Evolutionary conservation across 2,329 filamentous ascomycete genomes (phyloP), one percentile per base, ranked within the genome.

Genomic region (Alternaria gaisen): DNA sequence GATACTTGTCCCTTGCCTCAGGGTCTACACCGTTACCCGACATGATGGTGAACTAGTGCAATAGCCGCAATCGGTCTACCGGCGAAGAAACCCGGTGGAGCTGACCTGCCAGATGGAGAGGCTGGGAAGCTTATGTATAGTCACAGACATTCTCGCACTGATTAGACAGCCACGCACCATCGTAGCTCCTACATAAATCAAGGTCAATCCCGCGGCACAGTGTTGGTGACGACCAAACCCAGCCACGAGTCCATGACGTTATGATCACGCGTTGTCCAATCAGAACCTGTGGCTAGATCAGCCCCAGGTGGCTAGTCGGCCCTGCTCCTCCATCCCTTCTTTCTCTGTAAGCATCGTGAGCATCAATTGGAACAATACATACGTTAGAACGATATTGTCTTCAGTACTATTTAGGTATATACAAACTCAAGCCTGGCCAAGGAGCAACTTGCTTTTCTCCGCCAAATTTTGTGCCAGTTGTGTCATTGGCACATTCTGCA

Each of bases 1-100:
- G 72, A 54, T 80, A 80, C 53, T 78, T 78, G 57, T 78, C 74
- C 30, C 71, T 68, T 46, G 70, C 72, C 18, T 68, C 65, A 32
- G 75, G 73, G 28, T 77, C 75, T 11, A 77, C 68, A 3, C 68
- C 66, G 24, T 53, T 63, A 40, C 63, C 50, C 20, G 63, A 51
- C 56, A 60, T 63, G 38, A 8, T 22, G 28, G 22, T 42, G 24
- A 34, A 51, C 40, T 53, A 30, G 11, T 12, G 20, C 4, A 30
- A 22, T 40, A 20, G 34, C 22, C 1, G 5, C 30, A 20, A 36
- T 11, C 28, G 24, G 58, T 34, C n/a, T 18, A n/a, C 22, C 22
- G 28, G 22, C 16, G 9, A 41, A 41, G 32, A 16, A 48, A 4
- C 47, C 32, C 32, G 51, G 28, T 22, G 20, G 47, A 42, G 14